These are phyloP conservation scores for Candida anutae DNA, from an alignment of 1,139 yeast species.

Conservation along the genomic window DNA sequence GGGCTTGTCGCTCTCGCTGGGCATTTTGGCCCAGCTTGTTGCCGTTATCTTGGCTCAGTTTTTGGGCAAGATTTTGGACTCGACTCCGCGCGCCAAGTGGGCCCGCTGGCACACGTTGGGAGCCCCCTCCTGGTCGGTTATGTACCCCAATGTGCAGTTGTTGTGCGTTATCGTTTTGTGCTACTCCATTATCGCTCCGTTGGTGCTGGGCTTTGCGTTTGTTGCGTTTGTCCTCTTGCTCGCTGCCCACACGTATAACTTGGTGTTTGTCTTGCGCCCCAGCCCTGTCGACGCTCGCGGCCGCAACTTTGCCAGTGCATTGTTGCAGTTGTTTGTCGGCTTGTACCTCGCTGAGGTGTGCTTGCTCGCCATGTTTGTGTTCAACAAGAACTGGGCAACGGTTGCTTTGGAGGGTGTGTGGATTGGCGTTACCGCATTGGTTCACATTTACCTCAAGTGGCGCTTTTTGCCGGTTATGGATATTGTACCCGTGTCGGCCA, in stretches of 20 bases:
- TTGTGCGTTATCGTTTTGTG: constrained; percentile 31
- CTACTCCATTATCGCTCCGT: constrained; percentile 39
- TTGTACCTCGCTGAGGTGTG: constrained; percentile 61
- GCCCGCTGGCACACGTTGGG: constrained; percentile 34
- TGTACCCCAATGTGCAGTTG: constrained; percentile 34
- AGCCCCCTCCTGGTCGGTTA: constrained; percentile 33
- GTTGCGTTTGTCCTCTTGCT: constrained; percentile 41
- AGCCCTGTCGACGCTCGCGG: constrained; percentile 53
- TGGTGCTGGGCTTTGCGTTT: constrained; percentile 40
- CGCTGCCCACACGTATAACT: constrained; percentile 52
- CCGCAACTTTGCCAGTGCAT: constrained; percentile 55
- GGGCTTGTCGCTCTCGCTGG: constrained; percentile 35
- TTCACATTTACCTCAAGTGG: constrained; percentile 51
- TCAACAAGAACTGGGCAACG: constrained; percentile 68
- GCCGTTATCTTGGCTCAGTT: constrained; percentile 38
- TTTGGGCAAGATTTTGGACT: constrained; percentile 38
- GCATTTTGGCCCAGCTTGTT: constrained; percentile 33
- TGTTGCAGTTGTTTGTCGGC: constrained; percentile 60
- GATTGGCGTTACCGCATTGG: constrained; percentile 42
- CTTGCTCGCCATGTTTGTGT: constrained; percentile 58
- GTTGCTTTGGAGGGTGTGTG: constrained; percentile 54
- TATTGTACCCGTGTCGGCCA: constrained; percentile 68
- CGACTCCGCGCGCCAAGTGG: constrained; percentile 40
- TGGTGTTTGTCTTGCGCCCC: constrained; percentile 51
- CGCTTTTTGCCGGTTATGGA: constrained; percentile 56